Percentiles rank a stretch among this genome's conserved stretches.
Evolutionary conservation across 2,329 filamentous ascomycete genomes (phyloP).

Genomic region (Dactylellina haptotyla): DNA sequence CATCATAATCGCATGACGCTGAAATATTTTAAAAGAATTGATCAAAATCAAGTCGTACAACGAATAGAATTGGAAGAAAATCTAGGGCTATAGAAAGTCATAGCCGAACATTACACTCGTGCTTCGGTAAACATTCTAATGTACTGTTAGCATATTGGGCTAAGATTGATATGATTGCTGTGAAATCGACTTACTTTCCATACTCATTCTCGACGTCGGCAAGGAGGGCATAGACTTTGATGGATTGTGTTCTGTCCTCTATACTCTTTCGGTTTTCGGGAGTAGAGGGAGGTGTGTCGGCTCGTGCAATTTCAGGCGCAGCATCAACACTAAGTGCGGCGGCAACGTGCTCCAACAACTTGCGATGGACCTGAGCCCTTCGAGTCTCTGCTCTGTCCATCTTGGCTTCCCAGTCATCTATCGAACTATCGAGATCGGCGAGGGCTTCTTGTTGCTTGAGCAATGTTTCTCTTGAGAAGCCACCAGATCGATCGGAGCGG

Average conservation of each 20-base stretch:
- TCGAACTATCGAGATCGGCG: slow-evolving; percentile 77
- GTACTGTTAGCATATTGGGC: slow-evolving; percentile 17
- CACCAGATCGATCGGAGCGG: slow-evolving; percentile 74
- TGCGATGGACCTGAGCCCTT: slow-evolving; percentile 78
- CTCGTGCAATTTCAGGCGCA: slow-evolving; percentile 36
- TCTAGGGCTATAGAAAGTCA: neutral
- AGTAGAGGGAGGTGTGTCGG: slow-evolving; percentile 67
- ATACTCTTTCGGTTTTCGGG: slow-evolving; percentile 65
- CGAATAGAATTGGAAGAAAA: slow-evolving; percentile 11
- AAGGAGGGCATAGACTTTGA: slow-evolving; percentile 70
- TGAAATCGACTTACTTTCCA: slow-evolving; percentile 29
- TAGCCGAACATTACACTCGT: slow-evolving; percentile 20
- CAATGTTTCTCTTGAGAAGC: slow-evolving; percentile 78
- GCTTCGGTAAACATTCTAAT: slow-evolving; percentile 48
- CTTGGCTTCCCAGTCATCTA: slow-evolving; percentile 82
- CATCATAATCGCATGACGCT: slow-evolving; percentile 50
- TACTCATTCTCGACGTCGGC: slow-evolving; percentile 74
- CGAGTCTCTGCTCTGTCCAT: slow-evolving; percentile 80
- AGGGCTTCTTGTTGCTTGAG: slow-evolving; percentile 83
- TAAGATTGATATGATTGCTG: neutral
- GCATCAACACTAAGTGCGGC: slow-evolving; percentile 70
- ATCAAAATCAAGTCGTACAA: slow-evolving; percentile 7
- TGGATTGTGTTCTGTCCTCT: slow-evolving; percentile 55
- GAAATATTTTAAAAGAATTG: slow-evolving; percentile 22
- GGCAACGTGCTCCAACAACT: slow-evolving; percentile 82